Evolutionary conservation across 495 filamentous ascomycete genomes (phyloP).

Genomic region (Podospora tetraspora): DNA sequence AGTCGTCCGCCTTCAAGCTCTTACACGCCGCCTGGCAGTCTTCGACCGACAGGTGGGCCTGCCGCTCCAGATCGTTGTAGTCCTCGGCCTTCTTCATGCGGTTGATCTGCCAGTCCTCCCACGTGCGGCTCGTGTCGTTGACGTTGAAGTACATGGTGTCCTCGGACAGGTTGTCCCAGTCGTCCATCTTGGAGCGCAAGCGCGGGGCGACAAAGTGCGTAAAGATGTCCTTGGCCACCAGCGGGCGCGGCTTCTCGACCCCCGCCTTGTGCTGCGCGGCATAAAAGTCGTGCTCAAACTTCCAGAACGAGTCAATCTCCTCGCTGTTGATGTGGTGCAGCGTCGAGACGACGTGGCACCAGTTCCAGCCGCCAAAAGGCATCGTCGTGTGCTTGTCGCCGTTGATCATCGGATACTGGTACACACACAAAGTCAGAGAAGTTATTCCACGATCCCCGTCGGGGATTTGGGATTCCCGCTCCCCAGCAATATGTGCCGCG

Average conservation of each 20-base stretch:
- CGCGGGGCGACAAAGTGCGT: conserved; percentile 36
- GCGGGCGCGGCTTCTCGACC: conserved; percentile 11
- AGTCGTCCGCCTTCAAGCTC: conserved; percentile 26
- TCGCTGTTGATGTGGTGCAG: conserved; percentile 56
- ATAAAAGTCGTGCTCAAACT: conserved; percentile 43
- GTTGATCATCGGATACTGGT: conserved; percentile 53
- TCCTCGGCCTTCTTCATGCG: conserved; percentile 29
- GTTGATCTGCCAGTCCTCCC: conserved; percentile 25
- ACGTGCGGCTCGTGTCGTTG: conserved; percentile 9
- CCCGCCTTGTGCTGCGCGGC: conserved; percentile 13
- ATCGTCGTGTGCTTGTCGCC: conserved; percentile 49
- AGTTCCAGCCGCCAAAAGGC: conserved; percentile 47
- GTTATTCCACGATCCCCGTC: neutral
- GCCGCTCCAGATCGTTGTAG: conserved; percentile 32
- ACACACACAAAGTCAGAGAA: neutral
- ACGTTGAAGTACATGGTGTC: conserved; percentile 38
- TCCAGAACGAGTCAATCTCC: conserved; percentile 50
- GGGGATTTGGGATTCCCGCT: neutral
- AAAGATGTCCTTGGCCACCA: conserved; percentile 46
- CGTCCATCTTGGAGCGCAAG: conserved; percentile 30
- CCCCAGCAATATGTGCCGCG: neutral
- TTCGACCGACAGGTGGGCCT: conserved; percentile 37
- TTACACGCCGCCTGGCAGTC: conserved; percentile 42
- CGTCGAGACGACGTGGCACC: conserved; percentile 56
- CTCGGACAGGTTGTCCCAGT: conserved; percentile 49